Conservation (phyloP, 1,139 yeast genomes). For the Geotrichum bryndzae region DNA sequence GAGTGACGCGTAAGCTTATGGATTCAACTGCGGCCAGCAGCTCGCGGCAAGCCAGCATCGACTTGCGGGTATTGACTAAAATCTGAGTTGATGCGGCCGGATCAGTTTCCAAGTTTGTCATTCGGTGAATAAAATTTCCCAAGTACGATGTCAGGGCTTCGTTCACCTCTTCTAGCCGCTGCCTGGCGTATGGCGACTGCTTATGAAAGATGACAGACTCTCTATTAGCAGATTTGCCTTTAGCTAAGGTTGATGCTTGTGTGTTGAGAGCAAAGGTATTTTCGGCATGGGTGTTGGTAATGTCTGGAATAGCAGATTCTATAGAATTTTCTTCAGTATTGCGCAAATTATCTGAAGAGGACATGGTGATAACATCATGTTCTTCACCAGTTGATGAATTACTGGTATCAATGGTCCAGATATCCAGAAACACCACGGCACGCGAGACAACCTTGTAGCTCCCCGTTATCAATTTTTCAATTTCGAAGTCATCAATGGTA, state of each 20-base stretch:
- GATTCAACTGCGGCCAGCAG: slow-evolving; percentile 37
- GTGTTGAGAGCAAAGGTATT: neutral
- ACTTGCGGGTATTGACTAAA: slow-evolving; percentile 36
- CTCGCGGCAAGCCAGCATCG: slow-evolving; percentile 41
- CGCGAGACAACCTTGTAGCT: slow-evolving; percentile 69
- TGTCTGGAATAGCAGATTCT: neutral
- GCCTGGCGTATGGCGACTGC: slow-evolving; percentile 62
- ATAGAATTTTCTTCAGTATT: neutral
- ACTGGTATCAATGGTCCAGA: slow-evolving; percentile 47
- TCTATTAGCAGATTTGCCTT: slow-evolving; percentile 18
- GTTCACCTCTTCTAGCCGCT: slow-evolving; percentile 68
- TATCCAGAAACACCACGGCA: slow-evolving; percentile 64
- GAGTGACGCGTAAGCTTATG: slow-evolving; percentile 28
- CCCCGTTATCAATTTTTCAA: slow-evolving; percentile 65
- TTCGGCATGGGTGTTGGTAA: neutral
- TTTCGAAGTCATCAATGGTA: slow-evolving; percentile 57
- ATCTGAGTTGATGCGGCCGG: slow-evolving; percentile 35
- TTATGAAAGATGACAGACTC: slow-evolving; percentile 31
- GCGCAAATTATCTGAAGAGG: neutral
- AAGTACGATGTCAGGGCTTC: slow-evolving; percentile 64
- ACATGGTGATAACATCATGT: neutral
- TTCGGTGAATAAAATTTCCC: slow-evolving; percentile 41
- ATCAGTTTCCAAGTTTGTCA: slow-evolving; percentile 29
- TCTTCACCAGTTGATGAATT: slow-evolving; percentile 1
- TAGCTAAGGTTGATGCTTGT: neutral